These are phyloP conservation scores for Rubia occidens DNA, from an alignment of 305 asterid genomes.

Conservation along the genomic window DNA sequence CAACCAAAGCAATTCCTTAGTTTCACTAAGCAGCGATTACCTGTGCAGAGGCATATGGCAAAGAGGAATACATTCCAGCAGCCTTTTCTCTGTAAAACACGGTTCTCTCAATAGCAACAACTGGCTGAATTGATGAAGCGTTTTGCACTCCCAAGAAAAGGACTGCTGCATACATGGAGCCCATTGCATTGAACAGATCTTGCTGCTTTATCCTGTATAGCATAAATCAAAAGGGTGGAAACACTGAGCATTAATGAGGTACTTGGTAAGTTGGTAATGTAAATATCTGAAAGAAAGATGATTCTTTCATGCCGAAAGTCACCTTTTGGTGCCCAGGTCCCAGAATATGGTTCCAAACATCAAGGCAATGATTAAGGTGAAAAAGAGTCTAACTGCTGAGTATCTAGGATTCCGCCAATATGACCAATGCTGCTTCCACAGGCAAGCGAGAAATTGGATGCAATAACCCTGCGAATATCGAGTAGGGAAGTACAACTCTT, in stretches of 20 bases:
- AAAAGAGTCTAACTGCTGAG: slow-evolving; percentile 10
- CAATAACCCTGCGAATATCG: neutral
- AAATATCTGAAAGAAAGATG: too few species aligned
- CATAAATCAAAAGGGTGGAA: neutral
- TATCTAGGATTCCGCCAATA: slow-evolving; percentile 8
- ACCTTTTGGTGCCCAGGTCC: slow-evolving; percentile 75
- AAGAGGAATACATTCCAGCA: slow-evolving; percentile 8
- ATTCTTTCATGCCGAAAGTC: neutral
- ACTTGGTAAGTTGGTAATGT: too few species aligned
- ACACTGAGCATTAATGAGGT: neutral
- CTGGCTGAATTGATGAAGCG: neutral
- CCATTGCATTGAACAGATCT: slow-evolving; percentile 14
- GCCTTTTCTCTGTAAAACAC: slow-evolving; percentile 8
- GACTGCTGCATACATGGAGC: slow-evolving; percentile 10
- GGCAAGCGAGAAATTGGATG: slow-evolving; percentile 9
- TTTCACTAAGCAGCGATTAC: neutral
- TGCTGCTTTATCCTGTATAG: neutral
- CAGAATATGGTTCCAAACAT: slow-evolving; percentile 88
- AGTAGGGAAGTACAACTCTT: slow-evolving; percentile 2
- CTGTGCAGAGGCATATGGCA: slow-evolving; percentile 11
- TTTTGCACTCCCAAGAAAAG: slow-evolving; percentile 10
- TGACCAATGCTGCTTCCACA: slow-evolving; percentile 12
- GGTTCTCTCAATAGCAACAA: slow-evolving; percentile 9
- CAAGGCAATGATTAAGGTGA: slow-evolving; percentile 47
- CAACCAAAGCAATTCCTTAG: too few species aligned